Evolutionary conservation across 441 rosid genomes (phyloP).

Genomic region (Raphanus hybrid): DNA sequence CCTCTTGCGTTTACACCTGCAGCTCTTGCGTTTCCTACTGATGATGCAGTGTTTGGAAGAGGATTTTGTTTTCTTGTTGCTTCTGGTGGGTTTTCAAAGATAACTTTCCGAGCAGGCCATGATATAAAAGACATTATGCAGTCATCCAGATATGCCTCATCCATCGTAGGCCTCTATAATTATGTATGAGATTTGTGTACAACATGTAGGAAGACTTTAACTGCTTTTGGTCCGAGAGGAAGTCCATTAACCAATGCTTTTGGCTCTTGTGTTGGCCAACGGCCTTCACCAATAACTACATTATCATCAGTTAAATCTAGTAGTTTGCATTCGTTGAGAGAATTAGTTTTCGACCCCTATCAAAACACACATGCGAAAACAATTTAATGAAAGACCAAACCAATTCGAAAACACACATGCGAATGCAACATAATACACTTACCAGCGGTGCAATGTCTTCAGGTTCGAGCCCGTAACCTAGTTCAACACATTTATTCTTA

Average conservation of each 20-base stretch:
- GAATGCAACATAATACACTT: not conserved
- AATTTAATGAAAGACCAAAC: too few species aligned
- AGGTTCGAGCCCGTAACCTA: not conserved
- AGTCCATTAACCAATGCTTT: too few species aligned
- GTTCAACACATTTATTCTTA: not conserved
- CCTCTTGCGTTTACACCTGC: not conserved
- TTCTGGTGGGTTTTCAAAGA: not conserved
- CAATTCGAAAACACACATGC: not conserved
- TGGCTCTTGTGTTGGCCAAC: too few species aligned
- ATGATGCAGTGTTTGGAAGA: not conserved
- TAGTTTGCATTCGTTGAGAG: too few species aligned
- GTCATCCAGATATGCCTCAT: not conserved
- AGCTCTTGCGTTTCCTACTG: not conserved
- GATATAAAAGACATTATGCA: not conserved
- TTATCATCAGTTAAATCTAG: too few species aligned
- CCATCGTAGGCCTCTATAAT: not conserved
- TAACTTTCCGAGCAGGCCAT: not conserved
- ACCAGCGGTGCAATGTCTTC: not conserved
- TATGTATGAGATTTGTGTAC: not conserved
- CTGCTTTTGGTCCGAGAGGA: too few species aligned
- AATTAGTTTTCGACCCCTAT: too few species aligned
- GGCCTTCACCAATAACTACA: too few species aligned
- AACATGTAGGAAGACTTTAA: not conserved
- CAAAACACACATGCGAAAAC: too few species aligned
- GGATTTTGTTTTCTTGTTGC: not conserved